Base-by-base conservation (phyloP, 805 yeast species). In the Kluyveromyces aestuarii region DNA sequence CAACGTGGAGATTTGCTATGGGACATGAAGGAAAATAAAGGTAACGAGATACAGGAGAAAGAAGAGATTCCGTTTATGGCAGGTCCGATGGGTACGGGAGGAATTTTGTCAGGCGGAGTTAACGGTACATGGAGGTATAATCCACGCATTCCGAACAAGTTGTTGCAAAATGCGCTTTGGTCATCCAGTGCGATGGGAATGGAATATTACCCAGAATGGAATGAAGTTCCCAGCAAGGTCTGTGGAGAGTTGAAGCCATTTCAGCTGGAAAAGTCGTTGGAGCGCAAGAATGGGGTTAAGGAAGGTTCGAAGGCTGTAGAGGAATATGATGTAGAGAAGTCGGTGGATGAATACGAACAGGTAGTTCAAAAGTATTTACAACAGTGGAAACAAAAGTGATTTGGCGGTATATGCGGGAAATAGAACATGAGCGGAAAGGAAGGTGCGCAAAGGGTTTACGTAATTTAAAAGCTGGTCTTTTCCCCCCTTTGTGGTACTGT, bases 161-260 rank as follows among this genome's bases (percentile, higher is more conserved):
- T 57, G 39, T 41, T 57, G 38, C 65, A 64, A 7, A 55, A 50
- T 47, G 59, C 52, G 36, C 53, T 58, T 50, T 63, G 68, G 68
- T 52, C 59, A 16, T 50, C 59, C 16, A 57, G 63, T 16, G 50
- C 57, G 25, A 52, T 63, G 57, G 67, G 63, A 7, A 59, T 63
- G 66, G 63, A 63, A 48, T 52, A 53, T 45, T 60, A 58, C 40
- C 62, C 64, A 3, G 68, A 63, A 50, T 63, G 68, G 68, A 44
- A 48, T 6, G 52, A 50, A n/a, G 55, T 63, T 3, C 68, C 68
- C 6, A 49, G 53, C 8, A 52, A 53, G 14, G 53, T 59, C 16
- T 50, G 56, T 10, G 49, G 56, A 41, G 47, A 52, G 35, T 50
- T 63, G 42, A 60, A 55, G 50, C 68, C 68, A 30, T 62, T 59